phyloP scores from a whole-genome alignment of 371 early-diverging fungal genomes.

The Haplosporangium sp. region DNA sequence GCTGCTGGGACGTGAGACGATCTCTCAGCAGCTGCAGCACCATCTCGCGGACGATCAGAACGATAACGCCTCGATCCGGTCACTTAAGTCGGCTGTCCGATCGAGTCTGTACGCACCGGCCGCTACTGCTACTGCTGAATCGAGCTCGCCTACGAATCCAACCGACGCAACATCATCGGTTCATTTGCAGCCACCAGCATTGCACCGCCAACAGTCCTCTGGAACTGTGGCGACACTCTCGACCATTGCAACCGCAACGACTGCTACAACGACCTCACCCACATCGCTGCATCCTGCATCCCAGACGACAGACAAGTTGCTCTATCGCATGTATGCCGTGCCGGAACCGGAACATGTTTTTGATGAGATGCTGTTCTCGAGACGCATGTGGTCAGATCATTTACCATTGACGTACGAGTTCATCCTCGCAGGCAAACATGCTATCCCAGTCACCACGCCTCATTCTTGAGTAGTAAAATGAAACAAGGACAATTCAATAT shows the following conservation, averaged over 20 bases:
- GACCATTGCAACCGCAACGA: slow-evolving; percentile 1
- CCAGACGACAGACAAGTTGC: slow-evolving; percentile 39
- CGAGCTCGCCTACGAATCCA: background rate
- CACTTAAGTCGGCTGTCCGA: slow-evolving; percentile 36
- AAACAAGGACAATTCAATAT: too few species aligned
- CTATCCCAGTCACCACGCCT: slow-evolving; percentile 36
- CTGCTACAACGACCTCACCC: slow-evolving; percentile 27
- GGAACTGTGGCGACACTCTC: slow-evolving; percentile 21
- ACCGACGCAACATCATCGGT: background rate
- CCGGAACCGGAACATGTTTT: slow-evolving; percentile 46
- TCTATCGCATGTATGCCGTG: slow-evolving; percentile 48
- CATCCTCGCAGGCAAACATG: slow-evolving; percentile 52
- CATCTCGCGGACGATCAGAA: slow-evolving; percentile 23
- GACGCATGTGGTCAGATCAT: slow-evolving; percentile 53
- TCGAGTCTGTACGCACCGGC: slow-evolving; percentile 15
- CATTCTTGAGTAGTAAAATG: background rate
- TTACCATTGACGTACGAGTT: slow-evolving; percentile 53
- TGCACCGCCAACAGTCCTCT: slow-evolving; percentile 17
- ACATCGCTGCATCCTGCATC: slow-evolving; percentile 21
- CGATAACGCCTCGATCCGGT: slow-evolving; percentile 33
- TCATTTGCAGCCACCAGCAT: background rate
- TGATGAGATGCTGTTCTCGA: slow-evolving; percentile 54
- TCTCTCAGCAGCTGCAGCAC: slow-evolving; percentile 22
- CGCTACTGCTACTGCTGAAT: background rate
- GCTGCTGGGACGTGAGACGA: slow-evolving; percentile 16